Base-by-base conservation (phyloP, 108 stramenopile genomes). In the Pseudonitzschia multiseries region DNA sequence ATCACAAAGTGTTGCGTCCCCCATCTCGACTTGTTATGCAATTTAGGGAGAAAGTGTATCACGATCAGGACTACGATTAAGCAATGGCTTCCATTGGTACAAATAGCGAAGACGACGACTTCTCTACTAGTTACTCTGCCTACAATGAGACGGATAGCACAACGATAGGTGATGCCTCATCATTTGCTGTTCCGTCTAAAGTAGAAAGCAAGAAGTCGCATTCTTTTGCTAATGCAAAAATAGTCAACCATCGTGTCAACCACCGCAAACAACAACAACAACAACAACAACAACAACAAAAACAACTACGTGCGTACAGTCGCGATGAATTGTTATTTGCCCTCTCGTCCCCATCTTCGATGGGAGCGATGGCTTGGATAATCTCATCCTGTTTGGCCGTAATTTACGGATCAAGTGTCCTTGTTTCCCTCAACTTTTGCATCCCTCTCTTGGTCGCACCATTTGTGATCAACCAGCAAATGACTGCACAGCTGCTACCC, bases 371-470 rank as follows among this genome's bases (percentile, higher is more conserved):
- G 21, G 56, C 68, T 29, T 50, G 53, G 15, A 36, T 82, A 6
- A 28, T 61, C 9, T 52, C 69, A 33, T 66, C 48, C 18, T 53
- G 78, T 14, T 12, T 71, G 36, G 69, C 77, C 57, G 78, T 82
- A 73, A 57, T 67, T 53, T 72, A 51, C 68, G 72, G 73, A 56
- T 69, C 69, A 8, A 78, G 77, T 56, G 21, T 70, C 15, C 21
- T 73, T 63, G 64, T 57, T 13, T 65, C 46, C 27, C 27, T 82
- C 31, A 77, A 73, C 43, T 82, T 82, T 71, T 36, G 56, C 56
- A 62, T 78, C 63, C 81, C 81, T 18, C 53, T 82, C 12, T n/a
- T 78, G 0, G 65, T 65, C 17, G 76, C 33, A 57, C 81, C 81
- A 0, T 70, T 48, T 8, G 59, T 74, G 17, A 56, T 82, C 52